phyloP scores from a whole-genome alignment of 1,284 basidiomycete species.

The Blastosporella zonata region DNA sequence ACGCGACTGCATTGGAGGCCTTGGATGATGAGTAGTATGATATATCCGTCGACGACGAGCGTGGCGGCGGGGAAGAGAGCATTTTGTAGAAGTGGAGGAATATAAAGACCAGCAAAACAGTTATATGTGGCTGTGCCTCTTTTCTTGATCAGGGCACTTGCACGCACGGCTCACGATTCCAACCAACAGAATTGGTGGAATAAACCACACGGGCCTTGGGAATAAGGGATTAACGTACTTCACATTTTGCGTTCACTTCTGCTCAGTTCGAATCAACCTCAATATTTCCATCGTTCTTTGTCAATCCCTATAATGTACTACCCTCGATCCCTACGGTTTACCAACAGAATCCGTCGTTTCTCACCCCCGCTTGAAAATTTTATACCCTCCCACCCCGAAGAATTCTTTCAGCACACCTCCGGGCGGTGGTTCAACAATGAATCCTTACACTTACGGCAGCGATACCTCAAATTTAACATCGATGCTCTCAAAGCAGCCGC shows the following conservation, averaged over 20 bases:
- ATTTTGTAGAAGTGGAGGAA: conserved; percentile 2
- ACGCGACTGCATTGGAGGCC: conserved; percentile 22
- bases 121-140: background rate
- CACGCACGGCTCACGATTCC: too few species aligned
- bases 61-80: conserved; percentile 10
- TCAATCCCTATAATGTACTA: background rate
- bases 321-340: background rate
- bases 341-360: background rate
- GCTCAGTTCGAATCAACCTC: too few species aligned
- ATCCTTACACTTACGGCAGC: background rate
- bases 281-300: too few species aligned
- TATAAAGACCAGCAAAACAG: conserved; percentile 5
- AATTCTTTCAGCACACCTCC: background rate
- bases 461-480: background rate
- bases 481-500: background rate
- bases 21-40: conserved; percentile 35
- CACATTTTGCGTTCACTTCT: too few species aligned
- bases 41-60: conserved; percentile 30
- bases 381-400: background rate
- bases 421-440: background rate
- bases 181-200: too few species aligned
- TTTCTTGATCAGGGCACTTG: too few species aligned
- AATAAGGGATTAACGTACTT: too few species aligned
- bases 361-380: background rate
- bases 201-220: too few species aligned